These are phyloP conservation scores for Flaveria brownii DNA, from an alignment of 129 eudicot genomes.

Conservation along the genomic window DNA sequence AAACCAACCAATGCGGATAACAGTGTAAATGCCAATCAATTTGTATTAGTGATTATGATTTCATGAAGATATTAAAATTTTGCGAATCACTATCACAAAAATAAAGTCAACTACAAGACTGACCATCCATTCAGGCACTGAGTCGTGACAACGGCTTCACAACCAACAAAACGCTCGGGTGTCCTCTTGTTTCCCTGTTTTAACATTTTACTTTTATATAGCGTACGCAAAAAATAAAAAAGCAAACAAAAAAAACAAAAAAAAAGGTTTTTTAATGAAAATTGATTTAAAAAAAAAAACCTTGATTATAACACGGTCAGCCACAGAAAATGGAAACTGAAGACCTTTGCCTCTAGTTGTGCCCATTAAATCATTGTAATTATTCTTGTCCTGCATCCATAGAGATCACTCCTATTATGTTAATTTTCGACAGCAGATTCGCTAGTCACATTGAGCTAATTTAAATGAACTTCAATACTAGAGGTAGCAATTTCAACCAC, in stretches of 20 bases:
- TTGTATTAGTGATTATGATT: background rate
- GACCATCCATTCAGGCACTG: conserved; percentile 98
- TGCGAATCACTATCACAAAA: background rate
- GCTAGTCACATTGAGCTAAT: background rate
- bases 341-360: conserved; percentile 71
- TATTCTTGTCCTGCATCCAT: conserved; percentile 55
- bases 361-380: conserved; percentile 52
- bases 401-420: background rate
- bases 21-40: background rate
- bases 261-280: background rate
- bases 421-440: background rate
- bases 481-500: background rate
- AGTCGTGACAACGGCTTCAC: conserved; percentile 89
- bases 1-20: conserved; percentile 4
- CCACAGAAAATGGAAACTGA: conserved; percentile 74
- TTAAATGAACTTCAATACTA: background rate
- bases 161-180: conserved; percentile 88
- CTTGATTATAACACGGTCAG: conserved; percentile 87
- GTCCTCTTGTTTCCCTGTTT: conserved; percentile 96
- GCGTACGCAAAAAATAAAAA: background rate
- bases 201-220: background rate
- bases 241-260: background rate
- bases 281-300: conserved; percentile 29
- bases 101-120: conserved; percentile 29
- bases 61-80: background rate